Percentiles rank a stretch among this genome's conserved stretches.
These are phyloP conservation scores for Pezicula radicicola DNA, from an alignment of 2,329 filamentous ascomycete species.

Conservation along the genomic window DNA sequence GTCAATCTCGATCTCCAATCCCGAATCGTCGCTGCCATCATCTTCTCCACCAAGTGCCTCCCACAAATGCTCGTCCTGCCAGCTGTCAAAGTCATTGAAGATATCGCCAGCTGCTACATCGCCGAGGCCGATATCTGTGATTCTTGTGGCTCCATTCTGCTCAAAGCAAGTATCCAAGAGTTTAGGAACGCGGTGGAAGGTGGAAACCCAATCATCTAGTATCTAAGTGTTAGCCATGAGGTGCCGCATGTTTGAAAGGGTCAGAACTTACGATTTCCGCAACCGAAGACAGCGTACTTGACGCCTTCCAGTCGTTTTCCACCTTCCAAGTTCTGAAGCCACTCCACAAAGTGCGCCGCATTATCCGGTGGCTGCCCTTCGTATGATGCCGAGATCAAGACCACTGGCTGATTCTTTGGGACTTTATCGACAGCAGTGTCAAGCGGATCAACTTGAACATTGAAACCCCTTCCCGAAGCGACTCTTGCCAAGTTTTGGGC, in stretches of 20 bases:
- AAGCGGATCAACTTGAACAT: constrained; percentile 50
- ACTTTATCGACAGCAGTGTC: constrained; percentile 60
- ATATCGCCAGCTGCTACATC: constrained; percentile 64
- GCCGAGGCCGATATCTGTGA: constrained; percentile 50
- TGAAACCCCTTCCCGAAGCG: constrained; percentile 57
- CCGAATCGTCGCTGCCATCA: constrained; percentile 12
- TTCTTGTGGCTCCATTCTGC: constrained; percentile 44
- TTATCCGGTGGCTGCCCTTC: constrained; percentile 73
- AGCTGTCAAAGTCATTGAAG: constrained; percentile 65
- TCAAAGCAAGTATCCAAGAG: constrained; percentile 53
- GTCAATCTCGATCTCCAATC: constrained; percentile 17
- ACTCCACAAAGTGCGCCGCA: constrained; percentile 63
- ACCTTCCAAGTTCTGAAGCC: constrained; percentile 54
- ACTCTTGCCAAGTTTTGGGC: constrained; percentile 59
- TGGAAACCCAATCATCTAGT: constrained; percentile 49
- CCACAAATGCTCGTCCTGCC: constrained; percentile 60
- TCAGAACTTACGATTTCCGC: constrained; percentile 44
- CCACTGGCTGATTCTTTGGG: constrained; percentile 55
- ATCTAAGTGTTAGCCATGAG: not conserved
- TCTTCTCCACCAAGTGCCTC: constrained; percentile 19
- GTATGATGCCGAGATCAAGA: constrained; percentile 69
- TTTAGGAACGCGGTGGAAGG: constrained; percentile 65
- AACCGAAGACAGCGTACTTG: constrained; percentile 67
- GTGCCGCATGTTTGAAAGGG: constrained; percentile 33
- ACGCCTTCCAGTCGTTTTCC: constrained; percentile 49